These are phyloP conservation scores for Hypoxylon fuscum DNA, from an alignment of 495 filamentous ascomycete genomes.

Conservation along the genomic window DNA sequence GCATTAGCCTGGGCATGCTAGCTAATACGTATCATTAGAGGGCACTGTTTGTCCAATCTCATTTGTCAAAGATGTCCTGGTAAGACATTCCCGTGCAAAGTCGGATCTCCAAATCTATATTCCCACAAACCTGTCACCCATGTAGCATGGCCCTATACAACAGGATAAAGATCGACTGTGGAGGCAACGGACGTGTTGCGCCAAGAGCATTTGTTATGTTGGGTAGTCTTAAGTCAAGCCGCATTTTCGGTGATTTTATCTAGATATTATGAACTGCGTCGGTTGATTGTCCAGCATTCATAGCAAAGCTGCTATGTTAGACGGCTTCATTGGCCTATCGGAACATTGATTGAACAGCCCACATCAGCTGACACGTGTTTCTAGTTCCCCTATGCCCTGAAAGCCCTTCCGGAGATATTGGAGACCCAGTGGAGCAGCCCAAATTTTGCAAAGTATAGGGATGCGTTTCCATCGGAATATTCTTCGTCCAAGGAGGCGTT, in stretches of 20 bases:
- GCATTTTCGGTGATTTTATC: constrained; percentile 13
- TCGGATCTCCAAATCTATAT: constrained; percentile 30
- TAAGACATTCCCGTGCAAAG: constrained; percentile 52
- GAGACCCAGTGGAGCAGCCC: constrained; percentile 66
- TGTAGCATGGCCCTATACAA: constrained; percentile 20
- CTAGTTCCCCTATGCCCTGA: constrained; percentile 76
- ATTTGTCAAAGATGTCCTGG: constrained; percentile 76
- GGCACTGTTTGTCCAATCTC: constrained; percentile 76
- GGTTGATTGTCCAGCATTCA: constrained; percentile 12
- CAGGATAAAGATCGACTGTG: constrained; percentile 21
- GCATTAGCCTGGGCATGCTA: constrained; percentile 46
- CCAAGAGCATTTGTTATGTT: constrained; percentile 11
- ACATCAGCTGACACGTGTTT: constrained; percentile 35
- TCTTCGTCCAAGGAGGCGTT: constrained; percentile 59
- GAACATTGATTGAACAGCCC: constrained; percentile 18
- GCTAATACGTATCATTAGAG: constrained; percentile 62
- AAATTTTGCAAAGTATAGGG: constrained; percentile 64
- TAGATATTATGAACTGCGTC: constrained; percentile 9
- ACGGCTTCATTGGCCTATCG: constrained; percentile 4
- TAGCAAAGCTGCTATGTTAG: constrained; percentile 19
- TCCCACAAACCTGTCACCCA: constrained; percentile 14
- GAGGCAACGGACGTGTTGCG: constrained; percentile 12
- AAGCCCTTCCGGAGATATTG: constrained; percentile 65
- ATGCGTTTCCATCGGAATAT: constrained; percentile 70
- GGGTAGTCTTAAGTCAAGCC: constrained; percentile 18